Percentiles rank a stretch among this genome's conserved stretches.
These are phyloP conservation scores for Hypholoma sublateritium DNA, from an alignment of 768 basidiomycete species.

Conservation along the genomic window DNA sequence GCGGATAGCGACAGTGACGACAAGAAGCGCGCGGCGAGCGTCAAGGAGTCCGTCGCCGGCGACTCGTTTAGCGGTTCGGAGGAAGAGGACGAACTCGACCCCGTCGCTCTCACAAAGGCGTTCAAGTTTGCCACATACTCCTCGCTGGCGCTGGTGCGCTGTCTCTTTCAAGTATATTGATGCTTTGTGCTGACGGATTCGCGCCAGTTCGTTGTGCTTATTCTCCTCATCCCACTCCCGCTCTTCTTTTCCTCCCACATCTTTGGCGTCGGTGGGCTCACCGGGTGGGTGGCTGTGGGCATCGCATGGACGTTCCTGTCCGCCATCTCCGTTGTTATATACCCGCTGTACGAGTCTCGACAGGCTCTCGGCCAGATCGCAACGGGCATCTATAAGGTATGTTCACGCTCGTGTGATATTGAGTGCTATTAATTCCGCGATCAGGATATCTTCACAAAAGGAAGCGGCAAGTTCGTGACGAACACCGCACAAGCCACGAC, in stretches of 20 bases:
- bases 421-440: neutral
- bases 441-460: conserved; percentile 33
- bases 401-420: neutral
- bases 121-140: conserved; percentile 82
- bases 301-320: conserved; percentile 86
- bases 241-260: conserved; percentile 82
- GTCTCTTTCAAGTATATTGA: neutral
- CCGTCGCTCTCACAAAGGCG: conserved; percentile 63
- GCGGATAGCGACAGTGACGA: conserved; percentile 38
- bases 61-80: conserved; percentile 37
- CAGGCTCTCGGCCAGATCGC: conserved; percentile 58
- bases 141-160: conserved; percentile 61
- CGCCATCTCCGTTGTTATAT: conserved; percentile 72
- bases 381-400: conserved; percentile 65
- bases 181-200: neutral
- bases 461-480: conserved; percentile 30
- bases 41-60: conserved; percentile 28
- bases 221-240: conserved; percentile 80
- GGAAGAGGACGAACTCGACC: conserved; percentile 62
- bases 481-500: conserved; percentile 4
- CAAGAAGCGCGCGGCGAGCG: conserved; percentile 24
- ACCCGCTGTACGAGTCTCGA: conserved; percentile 86
- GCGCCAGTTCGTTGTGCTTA: conserved; percentile 54
- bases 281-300: conserved; percentile 80
- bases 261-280: conserved; percentile 61